Conservation (phyloP, 2,329 filamentous ascomycete species). For the Cytospora piceae region DNA sequence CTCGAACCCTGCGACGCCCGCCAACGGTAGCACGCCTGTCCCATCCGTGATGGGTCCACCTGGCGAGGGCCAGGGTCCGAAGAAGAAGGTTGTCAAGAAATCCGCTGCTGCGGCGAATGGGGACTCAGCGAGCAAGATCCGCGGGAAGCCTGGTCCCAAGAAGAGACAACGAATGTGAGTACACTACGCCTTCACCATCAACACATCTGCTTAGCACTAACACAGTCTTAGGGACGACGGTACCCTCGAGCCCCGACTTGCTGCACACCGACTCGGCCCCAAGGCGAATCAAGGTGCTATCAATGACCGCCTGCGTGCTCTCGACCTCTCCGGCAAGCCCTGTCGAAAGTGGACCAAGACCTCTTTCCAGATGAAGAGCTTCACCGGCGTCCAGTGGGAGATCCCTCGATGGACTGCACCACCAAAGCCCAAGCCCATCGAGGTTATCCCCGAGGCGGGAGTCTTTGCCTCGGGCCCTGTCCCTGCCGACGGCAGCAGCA, state of each 20-base stretch:
- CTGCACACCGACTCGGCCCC: constrained; percentile 83
- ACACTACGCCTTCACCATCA: background rate
- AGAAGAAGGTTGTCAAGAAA: constrained; percentile 77
- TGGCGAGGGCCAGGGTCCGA: constrained; percentile 54
- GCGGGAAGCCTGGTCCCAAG: constrained; percentile 92
- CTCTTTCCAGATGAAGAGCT: constrained; percentile 84
- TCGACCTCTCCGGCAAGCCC: constrained; percentile 89
- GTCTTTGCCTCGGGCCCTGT: constrained; percentile 49
- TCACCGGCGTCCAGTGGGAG: constrained; percentile 85
- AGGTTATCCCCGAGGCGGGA: constrained; percentile 52
- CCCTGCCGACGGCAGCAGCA: constrained; percentile 55
- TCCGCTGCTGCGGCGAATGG: constrained; percentile 68
- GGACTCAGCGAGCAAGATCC: constrained; percentile 69
- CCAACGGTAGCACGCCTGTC: constrained; percentile 58
- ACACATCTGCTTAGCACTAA: constrained; percentile 8
- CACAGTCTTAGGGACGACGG: constrained; percentile 59
- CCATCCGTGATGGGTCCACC: constrained; percentile 64
- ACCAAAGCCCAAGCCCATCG: constrained; percentile 55
- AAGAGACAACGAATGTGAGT: constrained; percentile 94
- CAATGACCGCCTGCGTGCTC: constrained; percentile 91
- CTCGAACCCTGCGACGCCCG: constrained; percentile 63
- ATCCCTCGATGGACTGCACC: constrained; percentile 82
- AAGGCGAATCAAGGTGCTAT: constrained; percentile 98
- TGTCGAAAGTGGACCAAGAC: constrained; percentile 91
- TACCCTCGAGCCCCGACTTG: constrained; percentile 60